Evolutionary conservation across 2,329 filamentous ascomycete genomes (phyloP), one percentile per base, ranked within the genome.

Genomic region (Colletotrichum scovillei): DNA sequence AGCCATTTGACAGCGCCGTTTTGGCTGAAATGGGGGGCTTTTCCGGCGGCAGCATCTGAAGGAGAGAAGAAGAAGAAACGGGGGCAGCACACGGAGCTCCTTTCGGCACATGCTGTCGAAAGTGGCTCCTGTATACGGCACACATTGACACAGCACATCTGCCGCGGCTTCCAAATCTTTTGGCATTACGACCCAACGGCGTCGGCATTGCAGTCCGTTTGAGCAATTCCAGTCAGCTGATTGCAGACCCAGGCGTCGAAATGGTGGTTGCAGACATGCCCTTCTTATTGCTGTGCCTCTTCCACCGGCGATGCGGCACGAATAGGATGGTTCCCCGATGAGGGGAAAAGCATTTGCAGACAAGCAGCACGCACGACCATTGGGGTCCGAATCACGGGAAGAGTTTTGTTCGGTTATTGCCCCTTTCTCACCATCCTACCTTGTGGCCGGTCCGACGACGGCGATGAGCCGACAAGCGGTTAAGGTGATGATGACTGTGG

Each of bases 1-100:
- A 73, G 70, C 66, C 42, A 56, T 52, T 59, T 64, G 53, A 69
- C 70, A 70, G 55, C 60, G 35, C 56, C 56, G 60, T 70, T 52
- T 62, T 59, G 70, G 38, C 60, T 59, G 55, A 46, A 57, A 70
- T 65, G 63, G 38, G 70, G 62, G 60, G 66, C 60, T 30, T 70
- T 65, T 65, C 70, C 55, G 46, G 42, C 67, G n/a, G 70, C 67
- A 49, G 55, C 28, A 70, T 35, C 68, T 49, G 32, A 65, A 64
- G 32, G 22, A 68, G 26, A 56, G 58, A 28, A 46, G 28, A 30
- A 58, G 22, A 19, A 30, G 42, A 57, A 53, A 58, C 24, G 63
- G 69, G 53, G 60, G 53, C 56, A 53, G 28, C 65, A 59, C 69
- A 69, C 63, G 63, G 69, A 65, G 59, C 67, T 49, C 35, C 49